Percentiles rank a stretch among this genome's conserved stretches.
Evolutionary conservation across 2,329 filamentous ascomycete genomes (phyloP).

Genomic region (Aspergillus persii): DNA sequence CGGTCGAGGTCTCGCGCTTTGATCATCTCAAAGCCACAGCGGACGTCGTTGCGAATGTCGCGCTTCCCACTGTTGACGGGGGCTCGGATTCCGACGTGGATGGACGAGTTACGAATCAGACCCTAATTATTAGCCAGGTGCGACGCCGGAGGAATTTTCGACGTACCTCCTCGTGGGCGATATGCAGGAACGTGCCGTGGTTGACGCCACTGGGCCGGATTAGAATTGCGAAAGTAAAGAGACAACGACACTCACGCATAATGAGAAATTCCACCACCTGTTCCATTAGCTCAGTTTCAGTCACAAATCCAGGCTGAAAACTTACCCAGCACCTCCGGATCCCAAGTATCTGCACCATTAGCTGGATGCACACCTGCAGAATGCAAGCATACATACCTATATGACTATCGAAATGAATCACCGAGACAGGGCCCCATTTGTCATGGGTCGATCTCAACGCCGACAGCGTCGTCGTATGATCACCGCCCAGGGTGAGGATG

Average conservation of each 20-base stretch:
- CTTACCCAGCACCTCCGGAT: constrained; percentile 51
- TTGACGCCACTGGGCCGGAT: constrained; percentile 45
- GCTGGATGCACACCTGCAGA: neutral
- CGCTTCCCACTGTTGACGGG: constrained; percentile 50
- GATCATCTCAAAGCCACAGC: constrained; percentile 55
- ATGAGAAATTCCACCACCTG: constrained; percentile 19
- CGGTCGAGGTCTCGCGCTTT: constrained; percentile 54
- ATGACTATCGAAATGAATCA: constrained; percentile 59
- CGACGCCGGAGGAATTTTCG: no score
- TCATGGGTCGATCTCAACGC: constrained; percentile 50
- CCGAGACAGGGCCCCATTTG: constrained; percentile 53
- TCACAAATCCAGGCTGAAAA: constrained; percentile 42
- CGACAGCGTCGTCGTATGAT: constrained; percentile 56
- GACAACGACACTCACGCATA: constrained; percentile 31
- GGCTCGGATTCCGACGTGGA: constrained; percentile 57
- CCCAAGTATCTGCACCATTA: constrained; percentile 49
- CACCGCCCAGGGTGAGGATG: constrained; percentile 55
- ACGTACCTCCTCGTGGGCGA: constrained; percentile 53
- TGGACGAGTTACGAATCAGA: constrained; percentile 53
- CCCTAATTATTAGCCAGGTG: constrained; percentile 29
- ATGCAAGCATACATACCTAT: constrained; percentile 23
- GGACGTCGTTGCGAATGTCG: constrained; percentile 52
- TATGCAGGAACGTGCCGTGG: constrained; percentile 57
- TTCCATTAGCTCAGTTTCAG: neutral
- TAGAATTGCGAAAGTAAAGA: neutral